A percentile compares a stretch with the other conserved stretches of the same genome.
Evolutionary conservation across 169 alveolate species (phyloP).

Genomic region (Babesia divergens): DNA sequence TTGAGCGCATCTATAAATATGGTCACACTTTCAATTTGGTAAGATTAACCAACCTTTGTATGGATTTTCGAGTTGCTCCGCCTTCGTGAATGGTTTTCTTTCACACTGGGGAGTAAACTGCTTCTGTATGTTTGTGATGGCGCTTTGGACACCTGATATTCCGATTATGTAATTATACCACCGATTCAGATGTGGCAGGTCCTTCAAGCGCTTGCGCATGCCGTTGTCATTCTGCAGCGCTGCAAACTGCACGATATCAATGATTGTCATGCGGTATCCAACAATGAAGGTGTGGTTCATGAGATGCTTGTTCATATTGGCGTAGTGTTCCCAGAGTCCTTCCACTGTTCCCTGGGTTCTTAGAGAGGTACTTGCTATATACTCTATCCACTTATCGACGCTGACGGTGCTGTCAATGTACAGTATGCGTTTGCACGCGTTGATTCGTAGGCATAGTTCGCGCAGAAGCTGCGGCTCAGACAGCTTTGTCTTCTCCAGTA

Average conservation of each 20-base stretch:
- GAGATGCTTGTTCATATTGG: slow-evolving; percentile 50
- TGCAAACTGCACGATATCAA: slow-evolving; percentile 45
- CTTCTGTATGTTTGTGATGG: not conserved
- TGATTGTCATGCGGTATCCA: slow-evolving; percentile 52
- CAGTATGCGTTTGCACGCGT: slow-evolving; percentile 38
- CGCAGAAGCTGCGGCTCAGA: slow-evolving; percentile 37
- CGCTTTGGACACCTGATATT: slow-evolving; percentile 29
- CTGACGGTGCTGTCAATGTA: slow-evolving; percentile 32
- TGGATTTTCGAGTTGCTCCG: slow-evolving; percentile 50
- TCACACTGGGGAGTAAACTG: not conserved
- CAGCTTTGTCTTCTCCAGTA: slow-evolving; percentile 22
- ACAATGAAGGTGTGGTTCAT: slow-evolving; percentile 46
- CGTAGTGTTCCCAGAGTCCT: slow-evolving; percentile 26
- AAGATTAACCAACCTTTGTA: slow-evolving; percentile 34
- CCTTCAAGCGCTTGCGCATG: slow-evolving; percentile 8
- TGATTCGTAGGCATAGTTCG: slow-evolving; percentile 19
- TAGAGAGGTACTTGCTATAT: not conserved
- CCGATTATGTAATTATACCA: slow-evolving; percentile 51
- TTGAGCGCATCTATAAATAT: slow-evolving; percentile 83
- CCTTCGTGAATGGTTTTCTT: slow-evolving; percentile 61
- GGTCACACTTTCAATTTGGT: not conserved
- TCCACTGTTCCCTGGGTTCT: not conserved
- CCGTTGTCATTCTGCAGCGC: not conserved
- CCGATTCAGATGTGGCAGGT: slow-evolving; percentile 32
- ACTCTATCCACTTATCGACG: slow-evolving; percentile 24